Percentiles rank a stretch among this genome's conserved stretches.
Conservation (phyloP, 2,329 filamentous ascomycete species). For the Cladosporium colombiae region DNA sequence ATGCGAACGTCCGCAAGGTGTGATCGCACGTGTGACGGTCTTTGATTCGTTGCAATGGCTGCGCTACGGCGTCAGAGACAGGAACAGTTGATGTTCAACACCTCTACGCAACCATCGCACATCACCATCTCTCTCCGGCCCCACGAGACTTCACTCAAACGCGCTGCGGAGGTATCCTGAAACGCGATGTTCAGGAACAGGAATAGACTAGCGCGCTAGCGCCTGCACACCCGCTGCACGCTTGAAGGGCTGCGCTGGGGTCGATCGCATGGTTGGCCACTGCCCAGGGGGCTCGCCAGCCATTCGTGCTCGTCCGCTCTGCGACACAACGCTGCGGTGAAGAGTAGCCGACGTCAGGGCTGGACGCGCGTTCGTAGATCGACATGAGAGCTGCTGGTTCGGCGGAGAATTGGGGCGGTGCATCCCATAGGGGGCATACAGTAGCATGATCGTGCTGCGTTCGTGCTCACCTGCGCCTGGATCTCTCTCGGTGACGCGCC, state of each 20-base stretch:
- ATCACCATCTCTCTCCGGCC: neutral
- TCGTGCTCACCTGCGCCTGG: neutral
- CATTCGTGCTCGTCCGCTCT: neutral
- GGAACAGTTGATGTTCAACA: neutral
- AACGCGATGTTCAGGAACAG: conserved; percentile 18
- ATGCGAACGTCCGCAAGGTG: neutral
- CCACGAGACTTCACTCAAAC: conserved; percentile 3
- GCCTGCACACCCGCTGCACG: conserved; percentile 9
- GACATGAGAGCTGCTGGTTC: conserved; percentile 2
- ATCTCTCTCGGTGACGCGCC: conserved; percentile 5
- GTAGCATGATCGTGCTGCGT: neutral
- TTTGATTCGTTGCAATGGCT: neutral
- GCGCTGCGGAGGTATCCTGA: neutral
- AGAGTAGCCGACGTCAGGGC: conserved; percentile 11
- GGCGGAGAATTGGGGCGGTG: conserved; percentile 4
- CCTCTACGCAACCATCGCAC: neutral
- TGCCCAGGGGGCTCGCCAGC: conserved; percentile 11
- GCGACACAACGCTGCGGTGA: conserved; percentile 9
- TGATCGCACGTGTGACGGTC: neutral
- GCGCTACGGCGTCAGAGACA: neutral
- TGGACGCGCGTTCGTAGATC: conserved; percentile 17
- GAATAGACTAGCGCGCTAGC: neutral
- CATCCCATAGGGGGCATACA: conserved; percentile 1
- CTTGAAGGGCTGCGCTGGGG: conserved; percentile 20
- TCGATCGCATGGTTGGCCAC: conserved; percentile 5